Conservation (phyloP, 2,329 filamentous ascomycete genomes). For the Fusarium kyushuense region DNA sequence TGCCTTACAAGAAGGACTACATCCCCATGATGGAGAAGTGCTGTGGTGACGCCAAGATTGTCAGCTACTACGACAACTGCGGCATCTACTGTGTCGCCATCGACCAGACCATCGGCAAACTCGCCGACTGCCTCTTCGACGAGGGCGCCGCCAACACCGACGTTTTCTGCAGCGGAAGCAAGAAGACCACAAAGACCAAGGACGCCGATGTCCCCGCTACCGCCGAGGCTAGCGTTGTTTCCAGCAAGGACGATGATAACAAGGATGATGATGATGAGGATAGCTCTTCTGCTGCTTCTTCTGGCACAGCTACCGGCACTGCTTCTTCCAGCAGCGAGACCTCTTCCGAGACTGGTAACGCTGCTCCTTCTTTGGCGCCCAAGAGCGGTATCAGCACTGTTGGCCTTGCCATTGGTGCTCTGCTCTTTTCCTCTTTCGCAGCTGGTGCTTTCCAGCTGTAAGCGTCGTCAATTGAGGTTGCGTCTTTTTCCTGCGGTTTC, state of each 20-base stretch:
- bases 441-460: constrained; percentile 46
- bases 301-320: constrained; percentile 21
- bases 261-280: constrained; percentile 19
- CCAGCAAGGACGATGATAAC: constrained; percentile 27
- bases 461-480: constrained; percentile 1
- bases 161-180: constrained; percentile 60
- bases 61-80: constrained; percentile 61
- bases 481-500: background rate
- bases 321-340: constrained; percentile 6
- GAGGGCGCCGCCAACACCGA: constrained; percentile 53
- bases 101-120: constrained; percentile 49
- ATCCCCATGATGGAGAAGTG: constrained; percentile 59
- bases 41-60: constrained; percentile 59
- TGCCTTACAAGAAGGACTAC: constrained; percentile 56
- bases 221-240: constrained; percentile 51
- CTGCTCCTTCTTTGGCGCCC: constrained; percentile 38
- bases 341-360: constrained; percentile 36
- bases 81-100: constrained; percentile 62
- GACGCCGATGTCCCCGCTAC: constrained; percentile 47
- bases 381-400: constrained; percentile 49
- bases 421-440: constrained; percentile 53
- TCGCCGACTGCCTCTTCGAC: constrained; percentile 54
- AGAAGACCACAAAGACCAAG: constrained; percentile 50
- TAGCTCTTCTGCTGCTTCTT: constrained; percentile 13
- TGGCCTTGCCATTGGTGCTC: constrained; percentile 52